Conservation (phyloP, 768 basidiomycete genomes). For the Kwoniella mangroviensis region DNA sequence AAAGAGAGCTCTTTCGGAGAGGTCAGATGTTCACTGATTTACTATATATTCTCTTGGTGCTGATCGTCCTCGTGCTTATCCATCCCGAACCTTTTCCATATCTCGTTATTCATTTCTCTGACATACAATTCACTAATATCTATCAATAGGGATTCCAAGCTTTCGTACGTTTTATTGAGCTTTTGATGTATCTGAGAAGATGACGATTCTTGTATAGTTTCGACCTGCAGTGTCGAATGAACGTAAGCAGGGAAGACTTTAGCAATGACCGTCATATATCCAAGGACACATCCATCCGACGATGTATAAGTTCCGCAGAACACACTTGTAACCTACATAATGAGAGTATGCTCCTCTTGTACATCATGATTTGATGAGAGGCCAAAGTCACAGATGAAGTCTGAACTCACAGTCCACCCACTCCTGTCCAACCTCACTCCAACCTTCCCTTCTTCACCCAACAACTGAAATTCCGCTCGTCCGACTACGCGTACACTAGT, state of each 20-base stretch:
- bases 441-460: constrained; percentile 25
- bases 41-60: background rate
- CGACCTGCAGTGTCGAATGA: background rate
- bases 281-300: no score
- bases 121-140: constrained; percentile 40
- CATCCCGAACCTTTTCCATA: constrained; percentile 36
- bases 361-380: no score
- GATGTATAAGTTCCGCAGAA: no score
- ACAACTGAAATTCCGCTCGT: constrained; percentile 21
- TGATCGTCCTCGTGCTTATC: constrained; percentile 14
- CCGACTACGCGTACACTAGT: constrained; percentile 25
- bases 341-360: no score
- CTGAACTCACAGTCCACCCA: constrained; percentile 45
- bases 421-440: constrained; percentile 35
- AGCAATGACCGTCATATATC: background rate
- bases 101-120: constrained; percentile 41
- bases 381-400: background rate
- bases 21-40: no score
- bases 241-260: background rate
- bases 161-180: constrained; percentile 38
- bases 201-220: constrained; percentile 2
- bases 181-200: constrained; percentile 13
- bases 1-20: no score
- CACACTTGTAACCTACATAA: no score
- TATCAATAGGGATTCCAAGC: constrained; percentile 42